Base-by-base conservation (phyloP, 2,329 filamentous ascomycete genomes). In the Arachnomyces sp. region DNA sequence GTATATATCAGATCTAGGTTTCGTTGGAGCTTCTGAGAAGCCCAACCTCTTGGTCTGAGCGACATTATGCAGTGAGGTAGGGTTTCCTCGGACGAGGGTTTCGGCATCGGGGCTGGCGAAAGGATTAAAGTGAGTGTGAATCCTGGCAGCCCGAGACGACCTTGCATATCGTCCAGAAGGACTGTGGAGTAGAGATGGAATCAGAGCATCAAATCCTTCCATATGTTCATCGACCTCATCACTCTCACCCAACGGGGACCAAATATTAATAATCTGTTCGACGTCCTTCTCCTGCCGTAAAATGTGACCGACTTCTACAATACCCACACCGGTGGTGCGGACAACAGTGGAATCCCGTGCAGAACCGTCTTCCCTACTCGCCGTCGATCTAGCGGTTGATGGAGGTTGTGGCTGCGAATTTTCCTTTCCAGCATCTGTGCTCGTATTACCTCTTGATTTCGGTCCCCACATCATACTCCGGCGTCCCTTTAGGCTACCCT, bases 1-100 rank as follows among this genome's bases (percentile, higher is more conserved):
- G 58, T 98, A 98, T 37, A 98, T 96, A 60, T 98, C 93, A 8
- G 88, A 95, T 52, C 93, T 75, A 12, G 84, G 74, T 57, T 87
- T 89, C 0, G 84, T 88, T 0, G 92, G 90, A 2, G 89, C 89
- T 9, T 89, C 89, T 3, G 90, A 86, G 59, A 98, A 96, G 2
- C 89, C 92, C 61, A 96, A 89, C 59, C 92, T 92, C 53, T 74
- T 83, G 1, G 89, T 94, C 60, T 84, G 84, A 42, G 74, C 74
- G 44, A 96, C 77, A 38, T 84, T 82, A 37, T 93, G 83, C 11
- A 98, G 77, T 11, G 93, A 67, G 0, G 90, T 96, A 0, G 92
- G 92, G 3, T 87, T 95, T 35, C 83, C 80, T 54, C 84, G 86
- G 55, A 96, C 84, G 31, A 98, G 74, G 0, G 68, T 71, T 49